Percentiles rank a stretch among this genome's conserved stretches.
Conservation (phyloP, 1,284 basidiomycete genomes). For the Melampsora larici-populina region DNA sequence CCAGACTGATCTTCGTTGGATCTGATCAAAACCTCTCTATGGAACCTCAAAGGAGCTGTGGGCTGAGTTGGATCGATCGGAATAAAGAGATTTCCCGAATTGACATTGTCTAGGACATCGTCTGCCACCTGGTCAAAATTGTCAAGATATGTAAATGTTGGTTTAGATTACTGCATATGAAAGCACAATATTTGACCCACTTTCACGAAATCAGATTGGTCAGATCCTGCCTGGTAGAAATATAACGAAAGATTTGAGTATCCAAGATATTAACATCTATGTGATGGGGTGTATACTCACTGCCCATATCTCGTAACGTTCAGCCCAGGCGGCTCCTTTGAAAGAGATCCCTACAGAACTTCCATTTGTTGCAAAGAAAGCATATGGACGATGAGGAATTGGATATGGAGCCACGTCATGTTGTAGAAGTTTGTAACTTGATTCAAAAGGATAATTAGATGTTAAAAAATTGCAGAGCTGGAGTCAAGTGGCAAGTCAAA, state of each 20-base stretch:
- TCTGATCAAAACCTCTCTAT: too few species aligned
- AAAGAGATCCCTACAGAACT: background rate
- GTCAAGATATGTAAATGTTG: background rate
- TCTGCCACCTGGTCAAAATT: too few species aligned
- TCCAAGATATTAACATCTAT: background rate
- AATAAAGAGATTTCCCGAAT: slow-evolving; percentile 16
- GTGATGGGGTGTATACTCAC: background rate
- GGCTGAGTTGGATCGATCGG: slow-evolving; percentile 26
- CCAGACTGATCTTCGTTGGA: background rate
- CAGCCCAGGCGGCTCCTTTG: background rate
- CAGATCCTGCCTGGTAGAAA: background rate
- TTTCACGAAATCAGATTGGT: background rate
- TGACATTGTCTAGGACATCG: slow-evolving; percentile 23
- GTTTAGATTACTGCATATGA: background rate
- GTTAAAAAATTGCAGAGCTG: background rate
- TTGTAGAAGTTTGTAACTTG: background rate
- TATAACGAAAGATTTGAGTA: background rate
- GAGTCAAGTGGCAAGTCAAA: background rate
- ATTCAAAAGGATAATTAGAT: background rate
- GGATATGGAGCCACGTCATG: background rate
- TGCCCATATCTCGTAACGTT: background rate
- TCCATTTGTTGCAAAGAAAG: background rate
- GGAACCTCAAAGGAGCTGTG: background rate
- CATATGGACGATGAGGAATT: background rate
- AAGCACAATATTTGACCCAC: background rate